Evolutionary conservation across 2,329 filamentous ascomycete genomes (phyloP).

Genomic region (Trichoderma gracile): DNA sequence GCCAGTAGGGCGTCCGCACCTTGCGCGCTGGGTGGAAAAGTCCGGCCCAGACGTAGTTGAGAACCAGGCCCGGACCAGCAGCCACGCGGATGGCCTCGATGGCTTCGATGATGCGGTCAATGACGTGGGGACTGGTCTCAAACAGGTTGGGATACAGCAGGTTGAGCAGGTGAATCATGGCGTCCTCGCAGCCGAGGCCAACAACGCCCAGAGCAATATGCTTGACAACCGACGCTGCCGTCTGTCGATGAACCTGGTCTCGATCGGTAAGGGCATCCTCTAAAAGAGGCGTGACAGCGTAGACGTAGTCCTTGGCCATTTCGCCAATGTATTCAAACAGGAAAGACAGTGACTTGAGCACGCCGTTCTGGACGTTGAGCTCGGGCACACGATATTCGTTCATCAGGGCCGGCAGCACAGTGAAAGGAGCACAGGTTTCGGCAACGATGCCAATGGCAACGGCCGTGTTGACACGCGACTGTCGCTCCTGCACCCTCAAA

Average conservation of each 20-base stretch:
- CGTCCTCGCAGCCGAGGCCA: conserved; percentile 94
- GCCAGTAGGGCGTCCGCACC: conserved; percentile 92
- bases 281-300: conserved; percentile 91
- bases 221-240: conserved; percentile 94
- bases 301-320: conserved; percentile 99
- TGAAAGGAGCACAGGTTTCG: conserved; percentile 97
- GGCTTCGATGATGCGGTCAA: conserved; percentile 95
- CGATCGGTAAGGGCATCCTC: conserved; percentile 97
- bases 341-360: conserved; percentile 95
- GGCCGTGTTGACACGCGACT: conserved; percentile 96
- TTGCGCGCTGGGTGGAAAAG: conserved; percentile 96
- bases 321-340: conserved; percentile 99
- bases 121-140: conserved; percentile 96
- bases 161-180: conserved; percentile 97
- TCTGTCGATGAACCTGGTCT: conserved; percentile 97
- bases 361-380: conserved; percentile 97
- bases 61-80: conserved; percentile 84
- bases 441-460: conserved; percentile 98
- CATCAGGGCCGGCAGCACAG: conserved; percentile 97
- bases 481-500: conserved; percentile 92
- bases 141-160: conserved; percentile 95
- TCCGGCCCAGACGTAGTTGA: conserved; percentile 98
- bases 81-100: conserved; percentile 95
- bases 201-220: conserved; percentile 98
- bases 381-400: conserved; percentile 99